These are phyloP conservation scores for Pyricularia grisea DNA, from an alignment of 2,329 filamentous ascomycete species.

Conservation along the genomic window DNA sequence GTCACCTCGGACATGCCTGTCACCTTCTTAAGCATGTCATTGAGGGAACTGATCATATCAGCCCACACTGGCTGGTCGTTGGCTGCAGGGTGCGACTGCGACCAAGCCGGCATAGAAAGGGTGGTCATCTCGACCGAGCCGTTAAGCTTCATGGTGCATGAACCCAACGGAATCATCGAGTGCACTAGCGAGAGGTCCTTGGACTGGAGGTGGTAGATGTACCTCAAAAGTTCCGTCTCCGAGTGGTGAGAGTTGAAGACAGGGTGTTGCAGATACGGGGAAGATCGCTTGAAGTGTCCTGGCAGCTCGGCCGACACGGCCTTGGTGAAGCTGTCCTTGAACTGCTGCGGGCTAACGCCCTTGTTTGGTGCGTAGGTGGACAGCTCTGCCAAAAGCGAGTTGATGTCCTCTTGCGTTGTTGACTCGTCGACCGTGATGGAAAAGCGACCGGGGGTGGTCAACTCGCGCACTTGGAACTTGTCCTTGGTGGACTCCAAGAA, in stretches of 20 bases:
- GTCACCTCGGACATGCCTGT: conserved; percentile 88
- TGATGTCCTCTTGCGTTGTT: conserved; percentile 18
- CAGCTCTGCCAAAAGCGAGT: conserved; percentile 11
- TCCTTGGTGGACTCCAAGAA: conserved; percentile 20
- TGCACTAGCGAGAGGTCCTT: conserved; percentile 91
- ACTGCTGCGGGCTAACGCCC: conserved; percentile 2
- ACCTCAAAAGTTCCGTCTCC: conserved; percentile 87
- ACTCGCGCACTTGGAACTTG: neutral
- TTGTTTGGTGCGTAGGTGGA: neutral
- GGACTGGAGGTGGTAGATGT: conserved; percentile 87
- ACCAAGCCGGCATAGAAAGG: conserved; percentile 66
- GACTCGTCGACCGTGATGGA: conserved; percentile 70
- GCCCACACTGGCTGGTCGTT: conserved; percentile 52
- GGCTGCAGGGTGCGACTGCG: conserved; percentile 71
- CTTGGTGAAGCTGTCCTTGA: conserved; percentile 19
- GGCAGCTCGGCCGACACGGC: conserved; percentile 31
- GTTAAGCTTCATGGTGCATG: conserved; percentile 98
- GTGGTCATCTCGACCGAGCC: conserved; percentile 89
- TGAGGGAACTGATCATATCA: conserved; percentile 56
- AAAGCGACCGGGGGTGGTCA: conserved; percentile 27
- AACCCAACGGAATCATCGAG: conserved; percentile 95
- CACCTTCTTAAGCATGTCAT: conserved; percentile 66
- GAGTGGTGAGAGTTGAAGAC: conserved; percentile 95
- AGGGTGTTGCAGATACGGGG: conserved; percentile 73
- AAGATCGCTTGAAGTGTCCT: conserved; percentile 56